These are phyloP conservation scores for Colletotrichum chrysophilum DNA, from an alignment of 2,329 filamentous ascomycete genomes.

Conservation along the genomic window DNA sequence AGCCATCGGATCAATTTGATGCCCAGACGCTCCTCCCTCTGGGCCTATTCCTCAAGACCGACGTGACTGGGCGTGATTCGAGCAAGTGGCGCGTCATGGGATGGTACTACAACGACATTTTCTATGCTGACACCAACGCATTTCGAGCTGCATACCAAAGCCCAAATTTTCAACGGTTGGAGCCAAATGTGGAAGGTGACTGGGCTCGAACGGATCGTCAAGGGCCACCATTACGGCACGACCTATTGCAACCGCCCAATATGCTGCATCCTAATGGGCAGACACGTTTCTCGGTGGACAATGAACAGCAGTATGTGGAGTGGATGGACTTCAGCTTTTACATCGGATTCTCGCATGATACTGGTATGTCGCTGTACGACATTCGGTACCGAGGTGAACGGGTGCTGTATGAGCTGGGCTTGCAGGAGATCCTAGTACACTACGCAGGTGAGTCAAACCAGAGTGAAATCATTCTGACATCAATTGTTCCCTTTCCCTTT, in stretches of 20 bases:
- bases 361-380: conserved; percentile 54
- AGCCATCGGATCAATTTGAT: conserved; percentile 42
- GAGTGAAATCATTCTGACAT: no score
- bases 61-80: conserved; percentile 56
- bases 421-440: conserved; percentile 65
- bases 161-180: conserved; percentile 49
- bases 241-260: conserved; percentile 31
- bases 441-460: conserved; percentile 57
- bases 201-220: conserved; percentile 49
- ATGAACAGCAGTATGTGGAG: conserved; percentile 46
- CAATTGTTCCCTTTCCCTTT: no score
- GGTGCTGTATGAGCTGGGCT: conserved; percentile 59
- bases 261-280: conserved; percentile 34
- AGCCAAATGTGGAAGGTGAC: conserved; percentile 50
- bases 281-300: conserved; percentile 47
- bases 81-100: conserved; percentile 56
- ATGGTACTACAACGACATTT: conserved; percentile 60
- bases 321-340: conserved; percentile 61
- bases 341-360: conserved; percentile 51
- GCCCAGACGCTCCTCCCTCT: conserved; percentile 49
- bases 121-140: conserved; percentile 53
- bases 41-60: conserved; percentile 46
- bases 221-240: conserved; percentile 37
- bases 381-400: conserved; percentile 59
- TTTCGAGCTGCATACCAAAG: conserved; percentile 49